Conservation (phyloP, 768 basidiomycete species). For the Sarcodon sp. region DNA sequence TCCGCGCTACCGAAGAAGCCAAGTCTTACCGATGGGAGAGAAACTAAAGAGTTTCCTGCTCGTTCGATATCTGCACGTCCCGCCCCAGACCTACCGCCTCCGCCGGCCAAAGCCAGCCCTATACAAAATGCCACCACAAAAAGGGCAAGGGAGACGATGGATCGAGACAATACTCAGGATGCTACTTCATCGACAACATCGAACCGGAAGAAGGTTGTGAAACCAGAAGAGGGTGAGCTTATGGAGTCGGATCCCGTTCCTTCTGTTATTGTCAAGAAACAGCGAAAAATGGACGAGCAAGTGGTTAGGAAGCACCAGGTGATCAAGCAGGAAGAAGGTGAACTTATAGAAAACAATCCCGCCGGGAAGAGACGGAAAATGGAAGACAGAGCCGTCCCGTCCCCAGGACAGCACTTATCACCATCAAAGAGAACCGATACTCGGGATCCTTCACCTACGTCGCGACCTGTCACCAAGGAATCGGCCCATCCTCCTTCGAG, state of each 20-base stretch:
- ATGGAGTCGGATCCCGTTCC: neutral
- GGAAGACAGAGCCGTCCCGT: conserved; percentile 18
- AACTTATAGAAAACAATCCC: conserved; percentile 5
- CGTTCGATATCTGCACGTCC: conserved; percentile 22
- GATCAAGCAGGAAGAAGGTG: conserved; percentile 4
- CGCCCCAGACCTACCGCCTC: conserved; percentile 14
- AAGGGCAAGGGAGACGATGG: neutral
- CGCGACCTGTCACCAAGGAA: conserved; percentile 13
- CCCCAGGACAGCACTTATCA: conserved; percentile 4
- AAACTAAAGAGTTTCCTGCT: conserved; percentile 14
- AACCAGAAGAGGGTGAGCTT: neutral
- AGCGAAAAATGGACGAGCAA: conserved; percentile 8
- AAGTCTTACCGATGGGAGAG: conserved; percentile 14
- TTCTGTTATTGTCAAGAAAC: conserved; percentile 3
- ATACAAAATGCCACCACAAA: neutral
- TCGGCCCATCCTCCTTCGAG: neutral
- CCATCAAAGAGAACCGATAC: neutral
- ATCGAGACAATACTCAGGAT: neutral
- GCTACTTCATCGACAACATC: neutral
- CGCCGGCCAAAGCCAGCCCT: conserved; percentile 3
- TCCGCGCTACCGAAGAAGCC: conserved; percentile 10
- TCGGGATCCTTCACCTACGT: neutral
- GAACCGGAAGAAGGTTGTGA: neutral
- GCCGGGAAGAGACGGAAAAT: conserved; percentile 30
- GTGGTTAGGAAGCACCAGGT: conserved; percentile 6